Evolutionary conservation across 2,329 filamentous ascomycete genomes (phyloP), one percentile per base, ranked within the genome.

Genomic region (Colletotrichum graminicola): DNA sequence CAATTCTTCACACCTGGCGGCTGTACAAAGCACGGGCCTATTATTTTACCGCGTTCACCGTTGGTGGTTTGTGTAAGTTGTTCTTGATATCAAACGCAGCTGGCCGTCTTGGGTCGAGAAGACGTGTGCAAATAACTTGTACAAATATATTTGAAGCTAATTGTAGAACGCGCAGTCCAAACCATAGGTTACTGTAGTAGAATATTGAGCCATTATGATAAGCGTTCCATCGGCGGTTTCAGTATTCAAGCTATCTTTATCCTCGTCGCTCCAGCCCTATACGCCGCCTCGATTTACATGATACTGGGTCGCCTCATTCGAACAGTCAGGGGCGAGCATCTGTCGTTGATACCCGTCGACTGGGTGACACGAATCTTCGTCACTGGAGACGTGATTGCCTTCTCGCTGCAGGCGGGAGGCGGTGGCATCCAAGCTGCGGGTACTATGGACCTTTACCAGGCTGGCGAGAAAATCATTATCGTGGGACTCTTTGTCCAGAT

Each of bases 401-500:
- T 87, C 66, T 34, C 80, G 1, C 75, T 86, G 0, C 85, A 87
- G 73, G 78, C 78, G 8, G 80, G 77, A 16, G 82, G 82, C 10
- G 79, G 76, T 2, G 78, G 77, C 1, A 69, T 82, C 10, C 75
- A 80, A 71, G 74, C 78, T 0, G 68, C 49, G 21, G 73, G 73
- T 2, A 73, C 64, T 1, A 3, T 71, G 43, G 62, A 68, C 5
- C 11, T 66, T 0, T 72, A 71, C 55, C 43, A 75, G 5, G n/a
- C 77, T 0, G 85, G 85, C 18, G 79, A 86, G 71, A 81, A 83
- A 21, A 78, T 89, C 62, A 84, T 89, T 16, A 78, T 90, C 14
- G 83, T 73, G 1, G 88, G 88, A 10, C 78, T 91, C 2, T 78
- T 85, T 16, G 76, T 88, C 3, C 88, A 90, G 74, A 81, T 90